Percentiles rank a stretch among this genome's conserved stretches.
phyloP scores from a whole-genome alignment of 2,329 filamentous ascomycete species.

The Diaporthe amygdali region DNA sequence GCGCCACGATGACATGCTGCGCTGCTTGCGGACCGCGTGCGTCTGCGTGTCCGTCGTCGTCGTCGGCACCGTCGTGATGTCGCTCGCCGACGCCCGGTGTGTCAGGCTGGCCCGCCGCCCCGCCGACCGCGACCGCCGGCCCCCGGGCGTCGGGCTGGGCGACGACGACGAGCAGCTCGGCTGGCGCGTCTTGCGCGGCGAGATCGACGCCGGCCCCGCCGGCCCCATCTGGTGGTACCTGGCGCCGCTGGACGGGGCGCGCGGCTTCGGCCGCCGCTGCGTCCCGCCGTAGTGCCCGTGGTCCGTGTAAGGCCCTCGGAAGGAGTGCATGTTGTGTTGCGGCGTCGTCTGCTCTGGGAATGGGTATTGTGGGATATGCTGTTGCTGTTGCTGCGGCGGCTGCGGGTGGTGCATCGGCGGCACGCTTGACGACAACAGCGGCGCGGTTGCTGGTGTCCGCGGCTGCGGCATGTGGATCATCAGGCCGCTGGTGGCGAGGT shows the following conservation, averaged over 20 bases:
- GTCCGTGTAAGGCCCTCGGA: slow-evolving; percentile 12
- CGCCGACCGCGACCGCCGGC: slow-evolving; percentile 42
- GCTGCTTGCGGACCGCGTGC: slow-evolving; percentile 31
- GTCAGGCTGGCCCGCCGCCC: slow-evolving; percentile 19
- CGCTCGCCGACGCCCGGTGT: slow-evolving; percentile 23
- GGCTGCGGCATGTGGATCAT: slow-evolving; percentile 62
- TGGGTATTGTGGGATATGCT: slow-evolving; percentile 14
- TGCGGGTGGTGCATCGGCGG: slow-evolving; percentile 36
- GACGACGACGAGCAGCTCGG: slow-evolving; percentile 27
- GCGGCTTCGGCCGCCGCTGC: slow-evolving; percentile 51
- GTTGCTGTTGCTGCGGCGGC: slow-evolving; percentile 22
- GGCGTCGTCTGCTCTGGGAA: slow-evolving; percentile 23
- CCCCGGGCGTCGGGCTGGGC: slow-evolving; percentile 26
- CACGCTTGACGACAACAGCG: slow-evolving; percentile 40
- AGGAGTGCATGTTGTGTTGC: slow-evolving; percentile 22
- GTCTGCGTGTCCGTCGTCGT: slow-evolving; percentile 20
- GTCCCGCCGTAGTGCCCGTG: slow-evolving; percentile 30
- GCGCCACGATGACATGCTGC: slow-evolving; percentile 28
- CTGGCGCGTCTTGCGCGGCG: slow-evolving; percentile 48
- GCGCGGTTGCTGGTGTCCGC: slow-evolving; percentile 40
- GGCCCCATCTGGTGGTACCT: slow-evolving; percentile 47
- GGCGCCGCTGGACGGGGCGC: slow-evolving; percentile 60
- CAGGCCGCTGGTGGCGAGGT: slow-evolving; percentile 44
- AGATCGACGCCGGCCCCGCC: slow-evolving; percentile 36
- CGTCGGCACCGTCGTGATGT: slow-evolving; percentile 14